Evolutionary conservation across 2,329 filamentous ascomycete genomes (phyloP).

Genomic region (Dothistroma pini): DNA sequence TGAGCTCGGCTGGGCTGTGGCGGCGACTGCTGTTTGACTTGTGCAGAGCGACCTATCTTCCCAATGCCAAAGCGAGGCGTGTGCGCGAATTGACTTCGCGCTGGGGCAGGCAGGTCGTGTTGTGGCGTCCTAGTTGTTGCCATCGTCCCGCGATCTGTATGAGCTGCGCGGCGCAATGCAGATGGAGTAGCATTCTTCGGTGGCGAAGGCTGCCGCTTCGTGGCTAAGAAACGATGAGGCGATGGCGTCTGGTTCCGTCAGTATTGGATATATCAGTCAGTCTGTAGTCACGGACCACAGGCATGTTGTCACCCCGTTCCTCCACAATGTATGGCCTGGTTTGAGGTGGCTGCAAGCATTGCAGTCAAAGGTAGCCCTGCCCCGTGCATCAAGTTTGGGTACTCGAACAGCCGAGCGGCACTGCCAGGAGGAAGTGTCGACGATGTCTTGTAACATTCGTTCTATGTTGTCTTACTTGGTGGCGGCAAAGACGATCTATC

Average conservation of each 20-base stretch:
- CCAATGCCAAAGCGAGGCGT: slow-evolving; percentile 26
- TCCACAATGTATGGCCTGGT: background rate
- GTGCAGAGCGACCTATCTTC: slow-evolving; percentile 8
- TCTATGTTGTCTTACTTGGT: too few relatives aligned
- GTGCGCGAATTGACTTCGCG: slow-evolving; percentile 26
- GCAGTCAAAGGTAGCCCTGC: background rate
- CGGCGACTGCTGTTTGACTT: slow-evolving; percentile 10
- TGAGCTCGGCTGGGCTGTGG: slow-evolving; percentile 14
- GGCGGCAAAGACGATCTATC: too few relatives aligned
- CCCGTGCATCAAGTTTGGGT: too few relatives aligned
- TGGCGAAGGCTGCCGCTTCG: slow-evolving; percentile 16
- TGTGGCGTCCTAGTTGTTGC: background rate
- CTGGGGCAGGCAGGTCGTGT: background rate
- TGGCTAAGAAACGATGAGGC: slow-evolving; percentile 28
- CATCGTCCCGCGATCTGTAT: background rate
- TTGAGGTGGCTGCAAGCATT: background rate
- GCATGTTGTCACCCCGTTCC: slow-evolving; percentile 15
- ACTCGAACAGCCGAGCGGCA: too few relatives aligned
- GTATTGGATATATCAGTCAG: background rate
- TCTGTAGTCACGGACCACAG: background rate
- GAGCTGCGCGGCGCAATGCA: slow-evolving; percentile 4
- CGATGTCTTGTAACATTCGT: too few relatives aligned
- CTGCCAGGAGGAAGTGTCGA: too few relatives aligned
- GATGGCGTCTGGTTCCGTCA: slow-evolving; percentile 25
- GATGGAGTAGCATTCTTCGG: slow-evolving; percentile 16